phyloP scores from a whole-genome alignment of 257 asterid genomes.

The Ilex asprella region DNA sequence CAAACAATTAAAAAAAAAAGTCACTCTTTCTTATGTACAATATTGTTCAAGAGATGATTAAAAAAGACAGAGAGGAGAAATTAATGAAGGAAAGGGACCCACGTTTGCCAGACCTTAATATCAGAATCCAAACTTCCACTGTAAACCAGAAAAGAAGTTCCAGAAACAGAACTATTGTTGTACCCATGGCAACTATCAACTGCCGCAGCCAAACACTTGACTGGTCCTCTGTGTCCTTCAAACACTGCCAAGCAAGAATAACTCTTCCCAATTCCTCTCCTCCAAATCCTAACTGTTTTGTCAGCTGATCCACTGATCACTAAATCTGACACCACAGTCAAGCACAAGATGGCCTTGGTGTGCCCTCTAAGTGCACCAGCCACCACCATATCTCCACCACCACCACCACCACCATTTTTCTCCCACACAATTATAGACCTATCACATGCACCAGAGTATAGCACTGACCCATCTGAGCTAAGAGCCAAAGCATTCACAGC shows the following conservation, averaged over 20 bases:
- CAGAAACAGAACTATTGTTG: constrained; percentile 1
- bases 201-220: constrained; percentile 62
- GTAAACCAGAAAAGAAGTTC: constrained; percentile 35
- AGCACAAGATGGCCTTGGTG: constrained; percentile 53
- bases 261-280: constrained; percentile 42
- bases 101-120: constrained; percentile 53
- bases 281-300: constrained; percentile 58
- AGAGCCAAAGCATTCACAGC: constrained; percentile 77
- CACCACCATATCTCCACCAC: constrained; percentile 40
- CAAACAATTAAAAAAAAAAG: too few relatives aligned
- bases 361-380: constrained; percentile 76
- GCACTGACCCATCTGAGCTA: constrained; percentile 40
- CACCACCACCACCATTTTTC: constrained; percentile 23
- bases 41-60: too few relatives aligned
- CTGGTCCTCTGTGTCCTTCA: constrained; percentile 71
- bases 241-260: constrained; percentile 60
- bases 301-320: constrained; percentile 86
- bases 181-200: constrained; percentile 14
- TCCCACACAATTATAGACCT: constrained; percentile 78
- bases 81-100: constrained; percentile 15
- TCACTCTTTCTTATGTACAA: too few relatives aligned
- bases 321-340: constrained; percentile 51
- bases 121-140: constrained; percentile 79
- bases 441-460: constrained; percentile 88
- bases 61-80: too few relatives aligned